Percentiles rank a stretch among this genome's conserved stretches.
phyloP scores from a whole-genome alignment of 139 green algal genomes.

The Chloropicon primus region DNA sequence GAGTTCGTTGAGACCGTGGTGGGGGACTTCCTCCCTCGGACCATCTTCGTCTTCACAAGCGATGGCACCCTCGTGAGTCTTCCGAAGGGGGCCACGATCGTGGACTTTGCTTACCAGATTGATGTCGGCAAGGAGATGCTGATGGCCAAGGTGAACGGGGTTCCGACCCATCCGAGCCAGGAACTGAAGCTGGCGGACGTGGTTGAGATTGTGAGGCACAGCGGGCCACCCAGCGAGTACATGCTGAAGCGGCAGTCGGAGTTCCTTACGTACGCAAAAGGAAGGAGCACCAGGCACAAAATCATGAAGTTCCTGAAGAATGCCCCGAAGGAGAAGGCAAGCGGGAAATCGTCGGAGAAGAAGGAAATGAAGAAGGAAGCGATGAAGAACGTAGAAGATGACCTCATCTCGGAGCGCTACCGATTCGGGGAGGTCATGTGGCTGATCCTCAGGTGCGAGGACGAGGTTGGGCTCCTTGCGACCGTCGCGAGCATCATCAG shows the following conservation, averaged over 20 bases:
- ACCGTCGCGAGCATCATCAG: conserved; percentile 34
- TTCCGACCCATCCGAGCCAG: conserved; percentile 30
- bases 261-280: conserved; percentile 30
- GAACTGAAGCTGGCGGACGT: conserved; percentile 55
- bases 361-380: background rate
- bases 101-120: conserved; percentile 85
- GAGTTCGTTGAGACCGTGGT: conserved; percentile 80
- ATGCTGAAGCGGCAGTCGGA: conserved; percentile 24
- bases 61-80: conserved; percentile 11
- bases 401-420: background rate
- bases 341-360: background rate
- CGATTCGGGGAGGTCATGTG: background rate
- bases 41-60: conserved; percentile 73
- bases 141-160: conserved; percentile 59
- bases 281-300: conserved; percentile 46
- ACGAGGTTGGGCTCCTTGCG: conserved; percentile 36
- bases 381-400: background rate
- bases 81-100: conserved; percentile 53
- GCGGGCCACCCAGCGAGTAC: conserved; percentile 11
- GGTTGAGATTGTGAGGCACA: conserved; percentile 59
- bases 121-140: conserved; percentile 69
- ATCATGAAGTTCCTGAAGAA: conserved; percentile 49
- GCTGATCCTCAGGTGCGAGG: conserved; percentile 27
- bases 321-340: conserved; percentile 8
- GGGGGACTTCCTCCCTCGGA: conserved; percentile 52